Evolutionary conservation across 768 basidiomycete genomes (phyloP).

Genomic region (Ephemerocybe angulata): DNA sequence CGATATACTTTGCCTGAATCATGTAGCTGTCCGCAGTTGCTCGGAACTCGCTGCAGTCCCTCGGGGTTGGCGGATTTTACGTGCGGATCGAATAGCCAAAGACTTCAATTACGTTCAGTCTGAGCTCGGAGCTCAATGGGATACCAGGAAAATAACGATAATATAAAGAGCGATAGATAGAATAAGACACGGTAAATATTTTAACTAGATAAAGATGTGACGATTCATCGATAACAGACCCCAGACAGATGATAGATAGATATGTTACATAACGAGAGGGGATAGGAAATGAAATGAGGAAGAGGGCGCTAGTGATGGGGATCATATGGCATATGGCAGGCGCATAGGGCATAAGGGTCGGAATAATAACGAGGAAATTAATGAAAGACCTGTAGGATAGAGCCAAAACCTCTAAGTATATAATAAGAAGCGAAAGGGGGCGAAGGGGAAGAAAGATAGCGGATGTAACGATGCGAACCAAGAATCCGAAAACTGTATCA

Average conservation of each 20-base stretch:
- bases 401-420: conserved; percentile 32
- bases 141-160: neutral
- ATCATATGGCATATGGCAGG: conserved; percentile 12
- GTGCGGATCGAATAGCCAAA: neutral
- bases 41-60: neutral
- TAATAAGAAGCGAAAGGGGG: conserved; percentile 36
- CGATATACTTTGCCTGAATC: neutral
- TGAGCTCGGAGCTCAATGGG: too few species aligned
- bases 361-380: conserved; percentile 38
- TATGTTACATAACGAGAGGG: conserved; percentile 24
- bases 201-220: neutral
- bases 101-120: conserved; percentile 2
- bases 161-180: conserved; percentile 3
- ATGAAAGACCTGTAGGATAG: conserved; percentile 28
- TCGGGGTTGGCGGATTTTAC: neutral
- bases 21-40: neutral
- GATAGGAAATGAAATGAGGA: conserved; percentile 17
- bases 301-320: neutral
- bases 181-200: neutral
- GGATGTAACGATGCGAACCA: conserved; percentile 36
- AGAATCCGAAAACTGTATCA: conserved; percentile 21
- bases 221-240: conserved; percentile 11
- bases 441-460: conserved; percentile 32
- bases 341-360: conserved; percentile 28
- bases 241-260: conserved; percentile 14